These are phyloP conservation scores for Dimargaris xerosporica DNA, from an alignment of 192 early-diverging fungal genomes.

Conservation along the genomic window DNA sequence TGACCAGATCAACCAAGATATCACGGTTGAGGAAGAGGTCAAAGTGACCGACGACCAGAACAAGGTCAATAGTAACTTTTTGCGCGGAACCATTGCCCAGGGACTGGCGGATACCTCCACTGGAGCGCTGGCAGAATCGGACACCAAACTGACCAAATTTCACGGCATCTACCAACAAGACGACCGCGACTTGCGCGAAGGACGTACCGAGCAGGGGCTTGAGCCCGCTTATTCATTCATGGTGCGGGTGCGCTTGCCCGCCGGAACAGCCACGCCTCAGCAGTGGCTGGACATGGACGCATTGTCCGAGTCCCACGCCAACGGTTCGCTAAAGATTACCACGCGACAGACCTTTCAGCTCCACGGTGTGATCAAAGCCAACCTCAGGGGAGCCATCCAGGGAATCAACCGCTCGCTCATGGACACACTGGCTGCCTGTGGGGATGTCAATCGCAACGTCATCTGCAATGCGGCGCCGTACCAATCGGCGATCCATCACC, in stretches of 20 bases:
- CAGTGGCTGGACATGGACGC: slow-evolving; percentile 94
- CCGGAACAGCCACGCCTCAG: slow-evolving; percentile 68
- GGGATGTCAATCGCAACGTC: slow-evolving; percentile 96
- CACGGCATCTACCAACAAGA: slow-evolving; percentile 96
- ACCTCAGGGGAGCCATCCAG: slow-evolving; percentile 75
- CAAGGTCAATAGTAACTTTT: slow-evolving; percentile 81
- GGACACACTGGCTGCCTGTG: slow-evolving; percentile 91
- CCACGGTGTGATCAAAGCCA: slow-evolving; percentile 86
- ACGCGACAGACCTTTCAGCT: slow-evolving; percentile 96
- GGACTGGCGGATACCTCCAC: slow-evolving; percentile 69
- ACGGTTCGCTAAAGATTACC: slow-evolving; percentile 83
- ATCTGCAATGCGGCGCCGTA: slow-evolving; percentile 82
- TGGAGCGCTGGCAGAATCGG: slow-evolving; percentile 72
- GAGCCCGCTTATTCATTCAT: slow-evolving; percentile 94
- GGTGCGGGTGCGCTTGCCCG: slow-evolving; percentile 90
- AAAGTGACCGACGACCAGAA: slow-evolving; percentile 76
- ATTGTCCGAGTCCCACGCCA: slow-evolving; percentile 71
- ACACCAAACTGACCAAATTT: slow-evolving; percentile 89
- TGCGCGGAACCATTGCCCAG: slow-evolving; percentile 84
- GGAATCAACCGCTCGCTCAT: slow-evolving; percentile 82
- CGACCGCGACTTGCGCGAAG: slow-evolving; percentile 84
- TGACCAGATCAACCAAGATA: slow-evolving; percentile 50
- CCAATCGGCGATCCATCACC: slow-evolving; percentile 58
- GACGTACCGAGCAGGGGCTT: slow-evolving; percentile 63
- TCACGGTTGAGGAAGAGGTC: slow-evolving; percentile 43